A percentile compares a stretch with the other conserved stretches of the same genome.
phyloP scores from a whole-genome alignment of 306 rosid genomes.

The Myrica gale region DNA sequence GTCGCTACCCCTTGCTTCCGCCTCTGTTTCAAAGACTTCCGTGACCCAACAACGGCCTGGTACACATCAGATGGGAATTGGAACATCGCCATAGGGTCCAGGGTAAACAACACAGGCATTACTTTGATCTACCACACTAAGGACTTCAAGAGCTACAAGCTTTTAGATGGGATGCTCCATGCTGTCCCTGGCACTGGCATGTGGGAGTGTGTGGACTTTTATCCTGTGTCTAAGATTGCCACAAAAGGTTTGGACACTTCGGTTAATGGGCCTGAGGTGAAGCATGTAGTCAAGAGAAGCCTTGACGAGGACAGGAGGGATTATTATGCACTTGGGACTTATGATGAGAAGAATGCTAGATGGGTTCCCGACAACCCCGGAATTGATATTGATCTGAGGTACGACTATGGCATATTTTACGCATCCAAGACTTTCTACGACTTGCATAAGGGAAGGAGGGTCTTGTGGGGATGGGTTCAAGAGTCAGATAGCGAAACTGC shows the following conservation, averaged over 20 bases:
- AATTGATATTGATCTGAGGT: slow-evolving; percentile 69
- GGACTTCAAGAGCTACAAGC: slow-evolving; percentile 61
- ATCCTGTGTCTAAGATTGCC: slow-evolving; percentile 44
- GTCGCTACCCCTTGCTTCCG: too few species aligned
- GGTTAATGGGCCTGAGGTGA: slow-evolving; percentile 47
- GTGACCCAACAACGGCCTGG: slow-evolving; percentile 95
- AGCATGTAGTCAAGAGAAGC: slow-evolving; percentile 76
- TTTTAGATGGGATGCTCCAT: slow-evolving; percentile 44
- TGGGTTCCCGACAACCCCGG: slow-evolving; percentile 52
- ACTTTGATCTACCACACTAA: slow-evolving; percentile 65
- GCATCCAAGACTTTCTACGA: slow-evolving; percentile 87
- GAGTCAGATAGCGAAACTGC: slow-evolving; percentile 83
- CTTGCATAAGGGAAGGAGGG: slow-evolving; percentile 51
- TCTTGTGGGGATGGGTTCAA: slow-evolving; percentile 91
- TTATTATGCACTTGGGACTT: slow-evolving; percentile 75
- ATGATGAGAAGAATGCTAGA: slow-evolving; percentile 50
- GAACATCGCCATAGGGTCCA: slow-evolving; percentile 72
- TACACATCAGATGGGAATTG: slow-evolving; percentile 70
- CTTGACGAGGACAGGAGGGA: slow-evolving; percentile 70
- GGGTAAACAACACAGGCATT: slow-evolving; percentile 61
- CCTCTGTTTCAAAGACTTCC: slow-evolving; percentile 58
- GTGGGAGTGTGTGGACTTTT: slow-evolving; percentile 96
- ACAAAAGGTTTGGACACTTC: slow-evolving; percentile 64
- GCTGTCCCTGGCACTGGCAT: slow-evolving; percentile 72
- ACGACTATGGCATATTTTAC: slow-evolving; percentile 74